Base-by-base conservation (phyloP, 2,329 filamentous ascomycete species). In the Raffaelea albimanens region DNA sequence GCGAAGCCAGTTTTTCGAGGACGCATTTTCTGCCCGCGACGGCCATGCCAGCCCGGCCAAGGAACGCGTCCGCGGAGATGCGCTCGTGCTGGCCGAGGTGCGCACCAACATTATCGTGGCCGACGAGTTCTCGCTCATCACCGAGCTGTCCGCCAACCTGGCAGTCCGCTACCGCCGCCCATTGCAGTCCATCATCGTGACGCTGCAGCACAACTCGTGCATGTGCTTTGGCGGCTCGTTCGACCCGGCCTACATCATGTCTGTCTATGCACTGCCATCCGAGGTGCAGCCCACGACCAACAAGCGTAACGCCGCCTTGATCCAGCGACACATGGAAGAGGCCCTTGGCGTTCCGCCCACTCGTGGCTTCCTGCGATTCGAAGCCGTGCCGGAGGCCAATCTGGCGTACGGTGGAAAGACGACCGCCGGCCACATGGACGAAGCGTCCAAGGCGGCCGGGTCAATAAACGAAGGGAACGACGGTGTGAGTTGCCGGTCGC, bases 241-340 rank as follows among this genome's bases (percentile, higher is more conserved):
- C 53, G 83, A 89, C 44, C 84, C 87, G 3, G 85, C 87, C 19
- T 96, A 95, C 59, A 75, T 82, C 50, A 70, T 95, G 58, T 83
- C 79, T 31, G 76, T 95, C 50, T 82, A 76, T 33, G 82, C 87
- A 1, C 70, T 93, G 10, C 73, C 84, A 1, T 72, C 72, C 11
- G 75, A 87, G 53, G 68, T 93, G 49, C 81, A 83, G 51, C 78
- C 85, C 0, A 76, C 80, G 3, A 87, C 80, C 45, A 95, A 95
- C 67, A 85, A 85, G 61, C 80, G 87, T 52, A 93, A 91, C 62
- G 80, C 87, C 1, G 73, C 75, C n/a, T 66, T 94, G 18, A 76
- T 94, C 3, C 86, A 93, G 59, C 72, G 71, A n/a, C 83, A 85
- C 61, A 75, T 95, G 63, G 72, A 80, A 14, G 83, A 87, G 21